Conservation (phyloP, 371 early-diverging fungal genomes). For the Cokeromyces recurvatus region DNA sequence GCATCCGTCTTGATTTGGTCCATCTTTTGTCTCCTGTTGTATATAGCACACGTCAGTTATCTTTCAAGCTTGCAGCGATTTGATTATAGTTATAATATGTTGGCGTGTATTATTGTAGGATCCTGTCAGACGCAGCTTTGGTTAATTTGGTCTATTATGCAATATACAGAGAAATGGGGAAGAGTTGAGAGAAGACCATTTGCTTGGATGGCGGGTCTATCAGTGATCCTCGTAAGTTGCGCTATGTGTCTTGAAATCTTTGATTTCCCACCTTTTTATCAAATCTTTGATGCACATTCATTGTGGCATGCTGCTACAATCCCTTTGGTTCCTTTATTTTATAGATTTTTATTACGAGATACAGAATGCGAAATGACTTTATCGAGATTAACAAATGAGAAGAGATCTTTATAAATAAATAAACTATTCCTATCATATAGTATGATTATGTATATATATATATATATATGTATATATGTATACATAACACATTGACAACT, state of each 20-base stretch:
- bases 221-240: constrained; percentile 54
- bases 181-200: constrained; percentile 19
- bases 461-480: too few relatives aligned
- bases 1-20: constrained; percentile 20
- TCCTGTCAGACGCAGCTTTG: constrained; percentile 62
- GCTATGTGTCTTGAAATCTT: constrained; percentile 89
- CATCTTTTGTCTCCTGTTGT: constrained; percentile 24
- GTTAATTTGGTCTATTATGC: constrained; percentile 55
- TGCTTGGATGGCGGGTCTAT: constrained; percentile 37
- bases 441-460: too few relatives aligned
- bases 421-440: too few relatives aligned
- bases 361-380: constrained; percentile 11
- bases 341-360: constrained; percentile 76
- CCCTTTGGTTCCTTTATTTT: constrained; percentile 74
- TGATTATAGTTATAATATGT: constrained; percentile 94
- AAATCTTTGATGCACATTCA: constrained; percentile 88
- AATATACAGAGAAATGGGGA: constrained; percentile 16
- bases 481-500: too few relatives aligned
- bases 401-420: constrained; percentile 9
- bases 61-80: constrained; percentile 57
- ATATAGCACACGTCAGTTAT: constrained; percentile 69
- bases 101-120: constrained; percentile 75
- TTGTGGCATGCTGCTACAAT: constrained; percentile 95
- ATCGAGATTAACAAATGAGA: constrained; percentile 3
- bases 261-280: constrained; percentile 87